Evolutionary conservation across 495 filamentous ascomycete genomes (phyloP), one percentile per base, ranked within the genome.

Genomic region (Xylaria flabelliformis): DNA sequence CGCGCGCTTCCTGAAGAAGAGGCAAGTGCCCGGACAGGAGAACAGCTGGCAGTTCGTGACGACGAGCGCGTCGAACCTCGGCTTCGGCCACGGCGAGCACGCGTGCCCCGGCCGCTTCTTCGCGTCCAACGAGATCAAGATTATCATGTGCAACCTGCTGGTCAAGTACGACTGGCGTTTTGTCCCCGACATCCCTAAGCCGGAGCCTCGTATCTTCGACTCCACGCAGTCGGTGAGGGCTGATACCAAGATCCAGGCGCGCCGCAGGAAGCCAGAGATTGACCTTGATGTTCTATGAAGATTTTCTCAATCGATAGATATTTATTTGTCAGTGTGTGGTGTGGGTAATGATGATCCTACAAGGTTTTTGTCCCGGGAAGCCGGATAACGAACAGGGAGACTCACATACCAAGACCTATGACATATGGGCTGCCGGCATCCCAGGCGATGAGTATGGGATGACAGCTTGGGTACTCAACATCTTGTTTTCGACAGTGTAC

Each of bases 21-120:
- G 85, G 9, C 79, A 85, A 48, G 74, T 80, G 53, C 69, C 78
- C 10, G 85, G 85, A 10, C 79, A 83, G 48, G 84, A 86, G 74
- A 80, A 85, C 59, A 73, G 73, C 4, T 82, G 80, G 77, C 85
- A 86, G 56, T 77, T 86, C 53, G 84, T 85, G n/a, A 81, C 82
- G n/a, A 87, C 85, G 0, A 83, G 79, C 34, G 61, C 77, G 2
- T 74, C 82, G 1, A 75, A 84, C 62, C 67, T 86, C 9, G 74
- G 74, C 15, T 90, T 88, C 70, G 88, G 88, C 1, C 73, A 84
- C 67, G 88, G 88, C 15, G 77, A 78, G 36, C 83, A 87, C 59
- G 84, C 84, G 10, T 89, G 87, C 68, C 84, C 86, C 0, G 86
- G 86, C 8, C 74, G 86, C 19, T 88, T 87, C 76, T 85, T 88